Percentiles rank a stretch among this genome's conserved stretches.
These are phyloP conservation scores for Syzygium oleosum DNA, from an alignment of 345 rosid genomes.

Conservation along the genomic window DNA sequence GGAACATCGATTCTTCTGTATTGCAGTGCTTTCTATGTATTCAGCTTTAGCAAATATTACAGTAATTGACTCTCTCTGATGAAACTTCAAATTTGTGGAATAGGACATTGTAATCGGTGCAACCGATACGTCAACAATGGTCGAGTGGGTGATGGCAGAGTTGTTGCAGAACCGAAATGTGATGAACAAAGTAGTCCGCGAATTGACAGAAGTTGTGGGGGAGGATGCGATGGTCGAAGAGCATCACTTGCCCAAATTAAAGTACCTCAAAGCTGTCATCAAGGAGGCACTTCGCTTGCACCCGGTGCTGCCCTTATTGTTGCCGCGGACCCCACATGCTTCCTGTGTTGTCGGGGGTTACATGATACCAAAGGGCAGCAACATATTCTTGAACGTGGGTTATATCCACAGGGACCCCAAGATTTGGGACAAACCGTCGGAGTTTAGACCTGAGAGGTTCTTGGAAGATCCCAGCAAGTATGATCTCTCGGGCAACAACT, in stretches of 20 bases:
- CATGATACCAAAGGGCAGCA: neutral
- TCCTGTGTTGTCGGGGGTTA: neutral
- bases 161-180: conserved; percentile 20
- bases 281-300: neutral
- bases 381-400: conserved; percentile 2
- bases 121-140: conserved; percentile 19
- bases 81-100: neutral
- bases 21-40: neutral
- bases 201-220: neutral
- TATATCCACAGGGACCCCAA: neutral
- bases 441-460: neutral
- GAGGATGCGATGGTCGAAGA: neutral
- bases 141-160: conserved; percentile 43
- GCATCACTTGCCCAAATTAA: neutral
- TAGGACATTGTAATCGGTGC: conserved; percentile 2
- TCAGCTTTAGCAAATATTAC: neutral
- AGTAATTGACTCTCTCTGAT: neutral
- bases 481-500: neutral
- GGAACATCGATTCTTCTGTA: neutral
- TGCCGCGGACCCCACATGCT: neutral
- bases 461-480: neutral
- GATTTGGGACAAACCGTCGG: neutral
- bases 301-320: neutral
- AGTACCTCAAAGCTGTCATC: neutral
- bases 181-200: too few relatives aligned